Evolutionary conservation across 2,329 filamentous ascomycete genomes (phyloP).

Genomic region (Fusarium nygamai): DNA sequence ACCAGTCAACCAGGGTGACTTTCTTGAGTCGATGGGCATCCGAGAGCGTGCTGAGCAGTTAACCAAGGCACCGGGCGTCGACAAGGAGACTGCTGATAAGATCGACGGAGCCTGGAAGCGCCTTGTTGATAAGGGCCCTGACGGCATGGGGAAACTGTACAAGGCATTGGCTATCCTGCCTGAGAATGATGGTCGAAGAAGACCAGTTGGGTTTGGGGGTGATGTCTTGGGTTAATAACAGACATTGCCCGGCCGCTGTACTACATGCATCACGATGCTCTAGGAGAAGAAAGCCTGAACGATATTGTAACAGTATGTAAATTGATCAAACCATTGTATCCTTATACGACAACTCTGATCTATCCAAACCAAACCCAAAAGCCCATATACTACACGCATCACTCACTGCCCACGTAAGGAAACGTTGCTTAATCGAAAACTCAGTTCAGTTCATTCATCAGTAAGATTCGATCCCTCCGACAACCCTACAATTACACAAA

Average conservation of each 20-base stretch:
- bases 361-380: not conserved
- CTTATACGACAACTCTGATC: slow-evolving; percentile 6
- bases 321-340: slow-evolving; percentile 11
- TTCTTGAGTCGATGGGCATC: slow-evolving; percentile 85
- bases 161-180: slow-evolving; percentile 93
- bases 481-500: slow-evolving; percentile 38
- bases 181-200: slow-evolving; percentile 75
- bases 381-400: slow-evolving; percentile 9
- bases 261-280: not conserved
- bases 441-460: slow-evolving; percentile 35
- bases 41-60: slow-evolving; percentile 78
- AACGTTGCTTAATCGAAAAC: slow-evolving; percentile 8
- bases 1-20: slow-evolving; percentile 85
- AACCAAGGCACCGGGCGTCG: slow-evolving; percentile 55
- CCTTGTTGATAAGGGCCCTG: slow-evolving; percentile 82
- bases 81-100: slow-evolving; percentile 62
- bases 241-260: not conserved
- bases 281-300: not conserved
- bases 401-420: not conserved
- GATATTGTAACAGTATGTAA: slow-evolving; percentile 24
- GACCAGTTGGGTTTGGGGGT: slow-evolving; percentile 93
- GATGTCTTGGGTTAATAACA: slow-evolving; percentile 54
- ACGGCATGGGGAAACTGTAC: slow-evolving; percentile 94
- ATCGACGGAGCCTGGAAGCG: slow-evolving; percentile 82
- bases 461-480: slow-evolving; percentile 18